Percentiles rank a stretch among this genome's conserved stretches.
phyloP scores from a whole-genome alignment of 129 eudicot genomes.

The Centaurea solstitialis region DNA sequence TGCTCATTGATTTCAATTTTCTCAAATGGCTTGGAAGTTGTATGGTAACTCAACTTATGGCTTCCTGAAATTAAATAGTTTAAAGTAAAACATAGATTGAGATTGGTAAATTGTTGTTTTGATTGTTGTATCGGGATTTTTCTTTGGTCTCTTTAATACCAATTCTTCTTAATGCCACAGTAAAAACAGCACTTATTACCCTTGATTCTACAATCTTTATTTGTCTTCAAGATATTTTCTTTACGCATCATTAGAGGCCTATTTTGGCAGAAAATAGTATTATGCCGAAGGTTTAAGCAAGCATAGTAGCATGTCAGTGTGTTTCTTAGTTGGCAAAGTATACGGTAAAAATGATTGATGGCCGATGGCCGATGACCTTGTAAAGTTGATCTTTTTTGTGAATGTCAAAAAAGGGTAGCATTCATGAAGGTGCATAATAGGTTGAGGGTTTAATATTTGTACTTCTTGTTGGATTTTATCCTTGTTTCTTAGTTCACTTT shows the following conservation, averaged over 20 bases:
- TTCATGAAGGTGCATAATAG: slow-evolving; percentile 5
- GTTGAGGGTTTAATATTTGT: background rate
- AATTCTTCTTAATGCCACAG: background rate
- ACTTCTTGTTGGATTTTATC: slow-evolving; percentile 3
- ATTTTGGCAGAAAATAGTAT: background rate
- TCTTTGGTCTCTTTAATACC: background rate
- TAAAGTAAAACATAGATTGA: background rate
- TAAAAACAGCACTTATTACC: background rate
- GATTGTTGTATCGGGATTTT: background rate
- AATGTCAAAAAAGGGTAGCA: background rate
- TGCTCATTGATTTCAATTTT: slow-evolving; percentile 1
- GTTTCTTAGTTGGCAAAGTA: slow-evolving; percentile 10
- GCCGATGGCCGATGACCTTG: slow-evolving; percentile 9
- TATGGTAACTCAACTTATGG: background rate
- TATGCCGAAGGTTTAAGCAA: background rate
- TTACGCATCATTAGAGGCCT: background rate
- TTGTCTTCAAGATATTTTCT: background rate
- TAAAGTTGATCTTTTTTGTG: slow-evolving; percentile 7
- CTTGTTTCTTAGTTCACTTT: slow-evolving; percentile 5
- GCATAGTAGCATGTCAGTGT: background rate
- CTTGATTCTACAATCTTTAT: background rate
- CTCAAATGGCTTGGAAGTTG: background rate
- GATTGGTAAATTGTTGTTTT: background rate
- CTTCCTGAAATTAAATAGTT: slow-evolving; percentile 13
- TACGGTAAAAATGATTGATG: slow-evolving; percentile 5